Evolutionary conservation across 805 yeast genomes (phyloP).

Genomic region (Yamadazyma ubonensis): DNA sequence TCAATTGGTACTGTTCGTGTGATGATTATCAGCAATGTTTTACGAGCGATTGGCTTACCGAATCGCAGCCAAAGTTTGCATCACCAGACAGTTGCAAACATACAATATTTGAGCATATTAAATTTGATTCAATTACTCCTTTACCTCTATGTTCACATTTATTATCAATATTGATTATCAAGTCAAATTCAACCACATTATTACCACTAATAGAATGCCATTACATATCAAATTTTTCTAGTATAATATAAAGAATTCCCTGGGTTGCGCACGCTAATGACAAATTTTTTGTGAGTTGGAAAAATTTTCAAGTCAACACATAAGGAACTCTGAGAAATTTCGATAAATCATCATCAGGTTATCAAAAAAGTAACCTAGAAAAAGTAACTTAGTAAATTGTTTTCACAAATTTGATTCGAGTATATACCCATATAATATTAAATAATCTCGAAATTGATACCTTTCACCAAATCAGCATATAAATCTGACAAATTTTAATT

Average conservation of each 20-base stretch:
- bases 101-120: constrained; percentile 8
- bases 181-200: constrained; percentile 3
- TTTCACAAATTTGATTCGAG: neutral
- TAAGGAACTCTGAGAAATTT: constrained; percentile 5
- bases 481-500: neutral
- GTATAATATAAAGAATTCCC: constrained; percentile 1
- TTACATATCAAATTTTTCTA: neutral
- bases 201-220: neutral
- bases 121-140: constrained; percentile 15
- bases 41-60: constrained; percentile 9
- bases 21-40: constrained; percentile 20
- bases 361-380: neutral
- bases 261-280: constrained; percentile 6
- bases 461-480: neutral
- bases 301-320: constrained; percentile 9
- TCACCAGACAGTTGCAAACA: neutral
- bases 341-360: constrained; percentile 1
- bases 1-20: constrained; percentile 35
- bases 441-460: neutral
- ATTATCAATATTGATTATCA: constrained; percentile 17
- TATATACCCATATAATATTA: neutral
- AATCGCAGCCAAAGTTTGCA: constrained; percentile 6
- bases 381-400: neutral
- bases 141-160: constrained; percentile 25
- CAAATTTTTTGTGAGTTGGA: constrained; percentile 7